phyloP scores from a whole-genome alignment of 345 rosid species.

The Citrus medica region DNA sequence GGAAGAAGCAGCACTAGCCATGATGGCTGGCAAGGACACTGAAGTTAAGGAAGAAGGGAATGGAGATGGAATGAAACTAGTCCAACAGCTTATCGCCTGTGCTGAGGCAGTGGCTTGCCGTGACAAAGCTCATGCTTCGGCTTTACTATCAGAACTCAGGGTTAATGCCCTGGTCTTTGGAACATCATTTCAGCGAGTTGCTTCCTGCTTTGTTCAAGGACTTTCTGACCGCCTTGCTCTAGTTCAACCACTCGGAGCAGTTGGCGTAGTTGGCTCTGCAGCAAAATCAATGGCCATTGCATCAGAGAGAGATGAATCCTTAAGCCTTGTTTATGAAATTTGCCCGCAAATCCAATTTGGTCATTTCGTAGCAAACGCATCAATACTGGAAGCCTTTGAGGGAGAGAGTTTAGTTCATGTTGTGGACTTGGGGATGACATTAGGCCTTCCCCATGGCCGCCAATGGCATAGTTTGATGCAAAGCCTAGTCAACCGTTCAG shows the following conservation, averaged over 20 bases:
- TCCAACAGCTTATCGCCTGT: slow-evolving; percentile 49
- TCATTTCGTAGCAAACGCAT: slow-evolving; percentile 41
- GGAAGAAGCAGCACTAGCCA: slow-evolving; percentile 37
- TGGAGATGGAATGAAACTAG: slow-evolving; percentile 40
- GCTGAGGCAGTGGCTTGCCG: slow-evolving; percentile 63
- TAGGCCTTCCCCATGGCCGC: slow-evolving; percentile 33
- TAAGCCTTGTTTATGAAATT: slow-evolving; percentile 36
- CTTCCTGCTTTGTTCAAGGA: slow-evolving; percentile 50
- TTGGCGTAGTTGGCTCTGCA: slow-evolving; percentile 17
- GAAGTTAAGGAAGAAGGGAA: slow-evolving; percentile 21
- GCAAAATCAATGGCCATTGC: background rate
- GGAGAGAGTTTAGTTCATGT: slow-evolving; percentile 60
- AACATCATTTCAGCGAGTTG: slow-evolving; percentile 46
- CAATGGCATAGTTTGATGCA: slow-evolving; percentile 42
- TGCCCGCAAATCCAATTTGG: slow-evolving; percentile 50
- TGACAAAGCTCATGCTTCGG: slow-evolving; percentile 41
- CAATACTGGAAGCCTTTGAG: slow-evolving; percentile 53
- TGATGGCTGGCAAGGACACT: slow-evolving; percentile 14
- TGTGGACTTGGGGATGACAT: slow-evolving; percentile 45
- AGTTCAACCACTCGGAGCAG: slow-evolving; percentile 35
- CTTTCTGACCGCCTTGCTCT: slow-evolving; percentile 40
- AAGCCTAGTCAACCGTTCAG: slow-evolving; percentile 27
- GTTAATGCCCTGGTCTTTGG: slow-evolving; percentile 41
- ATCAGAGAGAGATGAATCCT: slow-evolving; percentile 40
- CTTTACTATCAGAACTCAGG: slow-evolving; percentile 37